These are phyloP conservation scores for Mortierella sp. DNA, from an alignment of 371 early-diverging fungal species.

Conservation along the genomic window DNA sequence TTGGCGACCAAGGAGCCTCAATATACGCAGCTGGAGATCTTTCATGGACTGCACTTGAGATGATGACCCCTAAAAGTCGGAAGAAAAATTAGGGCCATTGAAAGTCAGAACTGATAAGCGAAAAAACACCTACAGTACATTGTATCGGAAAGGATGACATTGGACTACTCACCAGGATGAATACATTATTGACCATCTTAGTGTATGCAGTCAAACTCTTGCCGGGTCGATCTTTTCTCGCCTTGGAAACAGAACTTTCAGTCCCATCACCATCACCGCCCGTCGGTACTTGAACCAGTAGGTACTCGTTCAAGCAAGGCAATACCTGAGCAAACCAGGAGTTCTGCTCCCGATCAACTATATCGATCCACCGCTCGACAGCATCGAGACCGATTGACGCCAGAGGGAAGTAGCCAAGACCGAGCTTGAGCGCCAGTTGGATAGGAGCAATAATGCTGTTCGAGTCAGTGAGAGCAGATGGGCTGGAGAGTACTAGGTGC, in stretches of 20 bases:
- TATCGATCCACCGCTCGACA: conserved; percentile 69
- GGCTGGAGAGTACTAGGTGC: conserved; percentile 73
- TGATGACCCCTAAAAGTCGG: conserved; percentile 11
- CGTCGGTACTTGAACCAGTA: conserved; percentile 66
- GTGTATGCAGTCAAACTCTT: conserved; percentile 14
- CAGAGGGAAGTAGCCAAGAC: conserved; percentile 77
- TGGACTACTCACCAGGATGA: conserved; percentile 17
- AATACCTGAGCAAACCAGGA: conserved; percentile 62
- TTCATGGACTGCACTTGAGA: conserved; percentile 55
- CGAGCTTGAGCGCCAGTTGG: conserved; percentile 74
- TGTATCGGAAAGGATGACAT: not conserved
- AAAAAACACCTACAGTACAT: not conserved
- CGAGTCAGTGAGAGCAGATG: conserved; percentile 70
- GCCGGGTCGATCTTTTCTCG: conserved; percentile 14
- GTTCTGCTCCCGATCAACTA: conserved; percentile 38
- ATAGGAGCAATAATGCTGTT: conserved; percentile 68
- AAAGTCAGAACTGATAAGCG: not conserved
- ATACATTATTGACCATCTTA: conserved; percentile 22
- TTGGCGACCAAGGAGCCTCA: conserved; percentile 77
- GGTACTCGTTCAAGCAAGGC: conserved; percentile 78
- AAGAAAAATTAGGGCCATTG: not conserved
- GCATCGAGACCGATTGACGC: conserved; percentile 76
- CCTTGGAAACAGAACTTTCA: conserved; percentile 4
- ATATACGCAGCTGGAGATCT: conserved; percentile 73
- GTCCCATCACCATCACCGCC: conserved; percentile 33